Percentiles rank a stretch among this genome's conserved stretches.
Conservation (phyloP, 768 basidiomycete species). For the Lactarius indigo region DNA sequence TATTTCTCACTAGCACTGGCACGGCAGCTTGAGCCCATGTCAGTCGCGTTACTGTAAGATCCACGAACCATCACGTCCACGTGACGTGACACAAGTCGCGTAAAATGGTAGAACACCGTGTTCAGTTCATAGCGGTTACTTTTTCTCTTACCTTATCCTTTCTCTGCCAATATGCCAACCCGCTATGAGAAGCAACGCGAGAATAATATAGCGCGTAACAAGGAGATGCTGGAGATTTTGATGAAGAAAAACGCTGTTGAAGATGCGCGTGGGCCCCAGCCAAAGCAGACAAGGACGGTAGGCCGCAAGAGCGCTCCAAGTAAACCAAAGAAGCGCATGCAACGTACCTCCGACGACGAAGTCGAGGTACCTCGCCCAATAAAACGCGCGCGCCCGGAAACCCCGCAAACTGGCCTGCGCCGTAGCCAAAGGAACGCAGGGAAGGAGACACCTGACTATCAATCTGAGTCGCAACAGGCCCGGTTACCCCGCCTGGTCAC, state of each 20-base stretch:
- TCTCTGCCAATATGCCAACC: conserved; percentile 22
- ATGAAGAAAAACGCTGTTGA: conserved; percentile 2
- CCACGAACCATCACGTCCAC: conserved; percentile 20
- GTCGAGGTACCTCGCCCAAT: not conserved
- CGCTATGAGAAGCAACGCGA: conserved; percentile 13
- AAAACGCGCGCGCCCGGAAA: conserved; percentile 10
- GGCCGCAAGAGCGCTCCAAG: conserved; percentile 4
- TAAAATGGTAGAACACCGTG: not conserved
- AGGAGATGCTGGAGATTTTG: conserved; percentile 1
- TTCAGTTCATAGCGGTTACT: not conserved
- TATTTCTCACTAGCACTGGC: not conserved
- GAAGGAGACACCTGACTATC: conserved; percentile 51
- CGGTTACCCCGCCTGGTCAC: conserved; percentile 12
- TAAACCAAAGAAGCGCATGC: conserved; percentile 7
- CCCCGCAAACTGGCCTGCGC: conserved; percentile 38
- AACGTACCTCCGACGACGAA: conserved; percentile 1
- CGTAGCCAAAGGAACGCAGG: conserved; percentile 66
- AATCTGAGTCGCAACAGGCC: conserved; percentile 34
- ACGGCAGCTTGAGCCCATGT: not conserved
- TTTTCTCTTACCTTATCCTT: not conserved
- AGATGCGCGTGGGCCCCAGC: not conserved
- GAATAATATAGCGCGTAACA: conserved; percentile 11
- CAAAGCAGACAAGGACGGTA: conserved; percentile 5
- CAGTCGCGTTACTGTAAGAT: no score
- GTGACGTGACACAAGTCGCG: not conserved